Evolutionary conservation across 2,329 filamentous ascomycete genomes (phyloP).

Genomic region (Aspergillus brunneoviolaceus): DNA sequence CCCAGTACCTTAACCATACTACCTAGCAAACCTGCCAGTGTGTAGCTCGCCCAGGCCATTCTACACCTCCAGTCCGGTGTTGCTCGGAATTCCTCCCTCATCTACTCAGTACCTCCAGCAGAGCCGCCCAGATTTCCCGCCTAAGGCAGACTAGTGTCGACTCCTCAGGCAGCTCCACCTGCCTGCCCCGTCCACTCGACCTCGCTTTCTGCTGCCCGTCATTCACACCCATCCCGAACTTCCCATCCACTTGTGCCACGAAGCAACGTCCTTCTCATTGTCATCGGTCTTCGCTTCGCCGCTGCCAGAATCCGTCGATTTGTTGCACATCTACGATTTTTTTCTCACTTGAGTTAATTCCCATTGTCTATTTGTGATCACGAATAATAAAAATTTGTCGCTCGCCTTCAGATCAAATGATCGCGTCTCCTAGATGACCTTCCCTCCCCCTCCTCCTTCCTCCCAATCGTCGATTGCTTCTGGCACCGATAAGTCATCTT

Average conservation of each 20-base stretch:
- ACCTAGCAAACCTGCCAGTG: background rate
- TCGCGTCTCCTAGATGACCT: slow-evolving; percentile 58
- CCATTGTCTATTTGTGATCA: slow-evolving; percentile 12
- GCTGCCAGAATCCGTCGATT: slow-evolving; percentile 12
- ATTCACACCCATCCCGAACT: slow-evolving; percentile 26
- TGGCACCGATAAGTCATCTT: slow-evolving; percentile 50
- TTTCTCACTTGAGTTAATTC: slow-evolving; percentile 11
- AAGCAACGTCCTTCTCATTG: slow-evolving; percentile 26
- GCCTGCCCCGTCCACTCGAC: slow-evolving; percentile 25
- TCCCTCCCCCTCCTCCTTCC: slow-evolving; percentile 53
- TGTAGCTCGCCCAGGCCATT: background rate
- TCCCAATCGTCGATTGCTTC: slow-evolving; percentile 54
- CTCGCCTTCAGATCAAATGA: slow-evolving; percentile 49
- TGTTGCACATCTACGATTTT: slow-evolving; percentile 9
- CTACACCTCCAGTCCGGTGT: background rate
- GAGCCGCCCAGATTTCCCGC: background rate
- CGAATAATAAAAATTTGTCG: slow-evolving; percentile 36
- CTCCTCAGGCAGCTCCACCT: slow-evolving; percentile 25
- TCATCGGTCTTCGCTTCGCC: slow-evolving; percentile 18
- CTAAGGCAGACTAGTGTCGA: slow-evolving; percentile 11
- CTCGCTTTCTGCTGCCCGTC: slow-evolving; percentile 28
- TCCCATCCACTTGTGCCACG: slow-evolving; percentile 26
- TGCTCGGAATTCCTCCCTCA: background rate
- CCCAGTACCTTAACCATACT: background rate
- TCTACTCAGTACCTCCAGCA: background rate